A percentile compares a stretch with the other conserved stretches of the same genome.
phyloP scores from a whole-genome alignment of 352 stramenopile genomes.

The Pythium sukuiense region DNA sequence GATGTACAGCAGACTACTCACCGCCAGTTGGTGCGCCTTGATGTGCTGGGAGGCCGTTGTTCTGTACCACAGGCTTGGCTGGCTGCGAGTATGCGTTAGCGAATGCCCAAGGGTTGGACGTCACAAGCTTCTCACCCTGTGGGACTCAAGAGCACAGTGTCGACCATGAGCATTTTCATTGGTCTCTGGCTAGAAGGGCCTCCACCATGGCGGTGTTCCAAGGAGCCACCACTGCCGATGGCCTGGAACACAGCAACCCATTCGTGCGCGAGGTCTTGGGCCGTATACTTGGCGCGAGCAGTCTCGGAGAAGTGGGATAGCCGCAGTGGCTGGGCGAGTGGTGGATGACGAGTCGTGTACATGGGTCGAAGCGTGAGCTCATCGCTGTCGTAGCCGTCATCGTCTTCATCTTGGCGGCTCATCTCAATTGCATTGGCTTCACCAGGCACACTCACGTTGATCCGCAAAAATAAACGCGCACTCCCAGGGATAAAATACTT shows the following conservation, averaged over 20 bases:
- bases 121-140: slow-evolving; percentile 34
- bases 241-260: slow-evolving; percentile 61
- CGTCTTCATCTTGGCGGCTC: slow-evolving; percentile 2
- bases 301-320: slow-evolving; percentile 40
- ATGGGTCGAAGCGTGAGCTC: slow-evolving; percentile 22
- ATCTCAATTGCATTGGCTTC: not conserved
- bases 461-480: not conserved
- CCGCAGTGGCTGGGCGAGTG: slow-evolving; percentile 51
- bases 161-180: slow-evolving; percentile 56
- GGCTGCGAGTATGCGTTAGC: slow-evolving; percentile 28
- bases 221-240: slow-evolving; percentile 25
- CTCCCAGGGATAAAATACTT: not conserved
- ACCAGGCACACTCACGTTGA: not conserved
- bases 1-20: slow-evolving; percentile 7
- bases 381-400: not conserved
- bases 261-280: slow-evolving; percentile 52
- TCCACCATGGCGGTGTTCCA: not conserved
- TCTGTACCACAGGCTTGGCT: slow-evolving; percentile 62
- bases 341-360: slow-evolving; percentile 48
- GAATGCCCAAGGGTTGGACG: not conserved
- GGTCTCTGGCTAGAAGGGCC: slow-evolving; percentile 18
- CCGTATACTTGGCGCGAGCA: slow-evolving; percentile 28
- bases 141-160: slow-evolving; percentile 61
- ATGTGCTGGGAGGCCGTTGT: slow-evolving; percentile 46
- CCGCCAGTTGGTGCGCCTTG: slow-evolving; percentile 41